Evolutionary conservation across 345 rosid genomes (phyloP).

Genomic region (Erucastrum elatum): DNA sequence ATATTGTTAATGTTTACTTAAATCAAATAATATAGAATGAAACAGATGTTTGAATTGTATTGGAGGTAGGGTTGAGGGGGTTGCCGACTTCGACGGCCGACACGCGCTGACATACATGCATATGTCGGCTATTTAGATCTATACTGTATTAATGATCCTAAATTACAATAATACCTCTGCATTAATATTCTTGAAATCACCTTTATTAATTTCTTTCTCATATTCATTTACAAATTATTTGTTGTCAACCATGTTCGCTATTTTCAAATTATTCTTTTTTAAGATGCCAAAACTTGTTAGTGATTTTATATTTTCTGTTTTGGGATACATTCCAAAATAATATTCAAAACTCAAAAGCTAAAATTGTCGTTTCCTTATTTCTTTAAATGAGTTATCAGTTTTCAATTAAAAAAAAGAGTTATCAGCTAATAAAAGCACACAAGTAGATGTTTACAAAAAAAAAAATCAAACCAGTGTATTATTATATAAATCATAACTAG

Average conservation of each 20-base stretch:
- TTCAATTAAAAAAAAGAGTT: not conserved
- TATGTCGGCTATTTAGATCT: slow-evolving; percentile 34
- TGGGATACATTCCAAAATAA: not conserved
- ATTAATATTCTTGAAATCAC: slow-evolving; percentile 3
- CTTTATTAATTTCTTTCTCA: not conserved
- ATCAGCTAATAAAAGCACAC: not conserved
- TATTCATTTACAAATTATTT: not conserved
- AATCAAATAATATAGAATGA: not conserved
- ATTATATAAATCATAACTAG: no score
- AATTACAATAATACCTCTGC: slow-evolving; percentile 19
- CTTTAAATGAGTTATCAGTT: no score
- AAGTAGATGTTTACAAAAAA: not conserved
- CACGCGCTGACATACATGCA: slow-evolving; percentile 37
- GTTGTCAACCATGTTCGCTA: slow-evolving; percentile 8
- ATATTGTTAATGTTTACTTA: not conserved
- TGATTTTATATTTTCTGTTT: not conserved
- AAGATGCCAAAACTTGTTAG: not conserved
- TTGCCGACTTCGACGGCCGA: slow-evolving; percentile 37
- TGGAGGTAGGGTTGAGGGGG: slow-evolving; percentile 9
- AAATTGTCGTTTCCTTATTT: not conserved
- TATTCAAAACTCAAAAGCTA: not conserved
- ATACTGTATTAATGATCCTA: slow-evolving; percentile 7
- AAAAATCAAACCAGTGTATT: no score
- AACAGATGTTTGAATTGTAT: slow-evolving; percentile 11
- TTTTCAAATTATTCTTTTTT: not conserved